These are phyloP conservation scores for Wickerhamiella australiensis DNA, from an alignment of 805 yeast species.

Conservation along the genomic window DNA sequence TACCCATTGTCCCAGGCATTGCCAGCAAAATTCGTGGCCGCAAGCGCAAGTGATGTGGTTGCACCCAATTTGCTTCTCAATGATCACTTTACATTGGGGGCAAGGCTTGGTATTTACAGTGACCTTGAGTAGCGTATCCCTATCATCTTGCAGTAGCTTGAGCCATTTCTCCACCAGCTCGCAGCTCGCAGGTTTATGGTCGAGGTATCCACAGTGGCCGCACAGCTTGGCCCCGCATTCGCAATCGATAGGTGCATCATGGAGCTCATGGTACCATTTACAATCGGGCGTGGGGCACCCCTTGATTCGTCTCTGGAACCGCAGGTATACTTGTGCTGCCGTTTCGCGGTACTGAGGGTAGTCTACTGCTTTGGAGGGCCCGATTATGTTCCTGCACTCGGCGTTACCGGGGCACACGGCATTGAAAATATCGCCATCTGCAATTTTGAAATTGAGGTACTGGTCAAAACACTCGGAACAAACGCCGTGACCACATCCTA, in stretches of 20 bases:
- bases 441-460: conserved; percentile 40
- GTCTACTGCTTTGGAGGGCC: neutral
- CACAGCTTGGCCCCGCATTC: conserved; percentile 60
- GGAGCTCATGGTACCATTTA: conserved; percentile 40
- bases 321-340: neutral
- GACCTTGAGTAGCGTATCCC: conserved; percentile 83
- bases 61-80: conserved; percentile 94
- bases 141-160: conserved; percentile 68
- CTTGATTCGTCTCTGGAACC: neutral
- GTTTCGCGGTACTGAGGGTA: neutral
- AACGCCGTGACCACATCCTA: conserved; percentile 61
- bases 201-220: conserved; percentile 57
- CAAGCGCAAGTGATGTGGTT: conserved; percentile 92
- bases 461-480: conserved; percentile 58
- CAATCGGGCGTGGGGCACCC: conserved; percentile 78
- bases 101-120: conserved; percentile 73
- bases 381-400: conserved; percentile 28
- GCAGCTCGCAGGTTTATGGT: conserved; percentile 83
- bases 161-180: conserved; percentile 57
- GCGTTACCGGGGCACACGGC: conserved; percentile 57
- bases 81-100: conserved; percentile 65
- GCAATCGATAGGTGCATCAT: conserved; percentile 43
- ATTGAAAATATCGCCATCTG: conserved; percentile 26
- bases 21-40: conserved; percentile 79
- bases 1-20: conserved; percentile 36